Evolutionary conservation across 495 filamentous ascomycete genomes (phyloP).

Genomic region (Daldinia childiae): DNA sequence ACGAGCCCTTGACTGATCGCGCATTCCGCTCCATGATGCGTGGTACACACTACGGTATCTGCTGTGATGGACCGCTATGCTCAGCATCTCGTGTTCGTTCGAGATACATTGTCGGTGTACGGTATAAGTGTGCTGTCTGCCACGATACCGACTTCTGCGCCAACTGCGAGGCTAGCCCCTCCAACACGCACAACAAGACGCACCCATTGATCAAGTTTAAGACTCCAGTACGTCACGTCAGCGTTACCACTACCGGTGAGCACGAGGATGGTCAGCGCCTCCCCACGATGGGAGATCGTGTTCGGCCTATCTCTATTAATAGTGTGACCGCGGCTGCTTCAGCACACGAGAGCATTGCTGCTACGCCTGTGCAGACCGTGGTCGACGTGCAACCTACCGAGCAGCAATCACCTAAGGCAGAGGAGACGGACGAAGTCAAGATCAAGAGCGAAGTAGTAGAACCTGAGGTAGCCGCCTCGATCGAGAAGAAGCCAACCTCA

Average conservation of each 20-base stretch:
- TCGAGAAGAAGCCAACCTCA: slow-evolving; percentile 43
- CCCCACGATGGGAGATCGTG: slow-evolving; percentile 73
- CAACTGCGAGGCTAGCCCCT: slow-evolving; percentile 87
- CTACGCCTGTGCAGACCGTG: slow-evolving; percentile 75
- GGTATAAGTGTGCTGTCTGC: slow-evolving; percentile 98
- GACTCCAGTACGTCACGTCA: slow-evolving; percentile 88
- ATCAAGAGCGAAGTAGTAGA: slow-evolving; percentile 50
- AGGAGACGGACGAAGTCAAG: slow-evolving; percentile 49
- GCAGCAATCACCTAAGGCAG: slow-evolving; percentile 15
- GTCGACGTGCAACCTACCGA: slow-evolving; percentile 73
- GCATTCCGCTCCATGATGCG: slow-evolving; percentile 47
- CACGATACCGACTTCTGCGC: slow-evolving; percentile 96
- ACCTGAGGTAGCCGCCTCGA: slow-evolving; percentile 27
- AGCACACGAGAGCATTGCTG: slow-evolving; percentile 59
- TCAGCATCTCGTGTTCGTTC: slow-evolving; percentile 58
- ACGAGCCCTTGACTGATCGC: slow-evolving; percentile 73
- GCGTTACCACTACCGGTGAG: slow-evolving; percentile 84
- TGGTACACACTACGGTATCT: slow-evolving; percentile 81
- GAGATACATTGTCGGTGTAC: slow-evolving; percentile 80
- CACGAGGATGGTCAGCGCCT: slow-evolving; percentile 69
- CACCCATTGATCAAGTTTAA: slow-evolving; percentile 98
- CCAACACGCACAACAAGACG: slow-evolving; percentile 87
- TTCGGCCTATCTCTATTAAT: slow-evolving; percentile 40
- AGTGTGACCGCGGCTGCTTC: slow-evolving; percentile 62
- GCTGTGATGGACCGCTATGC: slow-evolving; percentile 96